Conservation (phyloP, 805 yeast genomes). For the Tetrapisispora namnaoensis region DNA sequence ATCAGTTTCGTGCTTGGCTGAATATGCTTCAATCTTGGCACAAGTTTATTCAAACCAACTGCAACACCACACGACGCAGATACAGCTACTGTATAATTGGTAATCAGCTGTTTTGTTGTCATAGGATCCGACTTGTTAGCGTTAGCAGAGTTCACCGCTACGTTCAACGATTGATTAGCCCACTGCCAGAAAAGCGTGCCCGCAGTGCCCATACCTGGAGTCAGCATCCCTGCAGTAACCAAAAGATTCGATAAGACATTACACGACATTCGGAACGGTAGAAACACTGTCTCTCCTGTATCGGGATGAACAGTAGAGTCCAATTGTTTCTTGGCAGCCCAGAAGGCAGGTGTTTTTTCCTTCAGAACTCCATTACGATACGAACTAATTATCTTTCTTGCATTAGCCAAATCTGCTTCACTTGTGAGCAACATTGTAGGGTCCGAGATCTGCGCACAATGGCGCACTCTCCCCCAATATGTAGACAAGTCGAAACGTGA, state of each 20-base stretch:
- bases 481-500: slow-evolving; percentile 72
- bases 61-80: slow-evolving; percentile 94
- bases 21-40: slow-evolving; percentile 72
- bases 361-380: slow-evolving; percentile 60
- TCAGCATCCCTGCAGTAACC: slow-evolving; percentile 95
- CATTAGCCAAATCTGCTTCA: slow-evolving; percentile 46
- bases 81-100: slow-evolving; percentile 81
- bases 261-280: slow-evolving; percentile 96
- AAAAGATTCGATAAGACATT: slow-evolving; percentile 89
- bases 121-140: slow-evolving; percentile 93
- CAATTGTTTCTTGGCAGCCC: slow-evolving; percentile 79
- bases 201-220: slow-evolving; percentile 80
- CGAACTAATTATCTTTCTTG: slow-evolving; percentile 58
- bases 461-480: slow-evolving; percentile 90
- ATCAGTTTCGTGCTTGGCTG: slow-evolving; percentile 60
- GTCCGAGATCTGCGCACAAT: slow-evolving; percentile 86
- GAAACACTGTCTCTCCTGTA: slow-evolving; percentile 81
- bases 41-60: slow-evolving; percentile 79
- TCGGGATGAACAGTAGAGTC: slow-evolving; percentile 96
- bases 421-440: slow-evolving; percentile 82
- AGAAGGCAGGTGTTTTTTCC: slow-evolving; percentile 66
- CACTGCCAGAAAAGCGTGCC: slow-evolving; percentile 98
- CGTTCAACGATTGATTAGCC: slow-evolving; percentile 93
- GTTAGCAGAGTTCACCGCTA: slow-evolving; percentile 92
- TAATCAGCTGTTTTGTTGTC: slow-evolving; percentile 62